Evolutionary conservation across 495 filamentous ascomycete genomes (phyloP), one percentile per base, ranked within the genome.

Genomic region (Aspergillus panamensis): DNA sequence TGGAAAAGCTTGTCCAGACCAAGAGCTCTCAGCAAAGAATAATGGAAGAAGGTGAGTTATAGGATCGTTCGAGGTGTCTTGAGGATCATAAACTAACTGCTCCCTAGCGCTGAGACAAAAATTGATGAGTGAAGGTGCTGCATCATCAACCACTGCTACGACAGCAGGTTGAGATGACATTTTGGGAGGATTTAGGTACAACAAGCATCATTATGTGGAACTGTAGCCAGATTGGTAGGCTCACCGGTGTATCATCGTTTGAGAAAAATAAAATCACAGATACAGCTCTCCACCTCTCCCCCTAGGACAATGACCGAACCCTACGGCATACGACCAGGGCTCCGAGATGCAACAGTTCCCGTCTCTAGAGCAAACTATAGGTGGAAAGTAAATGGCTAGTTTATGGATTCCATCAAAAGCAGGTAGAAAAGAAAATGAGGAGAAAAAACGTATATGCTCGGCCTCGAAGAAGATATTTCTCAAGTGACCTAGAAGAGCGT

Each of bases 11-110:
- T 53, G 83, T 97, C 39, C 82, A 89, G 66, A 83, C 80, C 39
- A 98, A 97, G 77, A 87, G 85, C 49, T 83, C 86, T 50, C 96
- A 92, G 73, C 73, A 96, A 64, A 81, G 88, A 29, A 73, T 96
- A 42, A 87, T 96, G 29, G 94, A 97, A 70, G 92, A 97, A 73
- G 87, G 92, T 90, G 73, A 67, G 83, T 67, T 16, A 20, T 25
- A 44, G 1, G 31, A 43, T 54, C 13, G 25, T 33, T 29, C 4
- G 55, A 51, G 10, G 16, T 54, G 37, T 20, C 19, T 29, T 39
- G 42, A n/a, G 29, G 35, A 10, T 47, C 19, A 12, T 17, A 33
- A 33, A 52, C 66, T 71, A 50, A 71, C 58, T 56, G 31, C 43
- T 48, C 54, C 10, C 12, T 52, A 80, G 77, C 74, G 29, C 65